Conservation (phyloP, 805 yeast genomes). For the Teunomyces atbi region DNA sequence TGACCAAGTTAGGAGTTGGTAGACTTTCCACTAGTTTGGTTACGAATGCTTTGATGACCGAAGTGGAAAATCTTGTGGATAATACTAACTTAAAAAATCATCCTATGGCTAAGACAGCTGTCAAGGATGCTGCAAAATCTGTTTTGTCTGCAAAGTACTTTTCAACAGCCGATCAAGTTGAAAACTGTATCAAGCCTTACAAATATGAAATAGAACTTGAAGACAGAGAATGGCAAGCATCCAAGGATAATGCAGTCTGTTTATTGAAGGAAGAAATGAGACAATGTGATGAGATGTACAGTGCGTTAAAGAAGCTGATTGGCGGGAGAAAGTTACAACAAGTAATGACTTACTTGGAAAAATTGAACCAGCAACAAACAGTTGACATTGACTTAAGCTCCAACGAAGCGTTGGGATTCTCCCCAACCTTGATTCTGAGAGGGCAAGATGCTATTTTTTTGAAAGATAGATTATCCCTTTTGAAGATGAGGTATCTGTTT, state of each 20-base stretch:
- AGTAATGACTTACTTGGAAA: slow-evolving; percentile 71
- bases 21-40: slow-evolving; percentile 80
- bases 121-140: slow-evolving; percentile 77
- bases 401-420: slow-evolving; percentile 81
- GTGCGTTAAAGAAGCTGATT: slow-evolving; percentile 59
- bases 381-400: slow-evolving; percentile 39
- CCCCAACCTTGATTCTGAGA: slow-evolving; percentile 65
- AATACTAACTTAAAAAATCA: slow-evolving; percentile 77
- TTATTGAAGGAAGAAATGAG: slow-evolving; percentile 79
- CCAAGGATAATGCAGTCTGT: slow-evolving; percentile 73
- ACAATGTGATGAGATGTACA: slow-evolving; percentile 71
- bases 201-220: slow-evolving; percentile 96
- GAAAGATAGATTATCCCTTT: slow-evolving; percentile 65
- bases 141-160: slow-evolving; percentile 77
- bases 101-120: slow-evolving; percentile 79
- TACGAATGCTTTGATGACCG: slow-evolving; percentile 75
- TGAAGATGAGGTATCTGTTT: slow-evolving; percentile 69
- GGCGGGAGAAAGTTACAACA: slow-evolving; percentile 85
- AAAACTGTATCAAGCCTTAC: slow-evolving; percentile 95
- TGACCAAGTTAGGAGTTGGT: slow-evolving; percentile 94
- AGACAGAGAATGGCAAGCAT: slow-evolving; percentile 86
- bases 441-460: slow-evolving; percentile 86
- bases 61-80: slow-evolving; percentile 70
- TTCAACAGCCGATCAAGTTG: slow-evolving; percentile 97
- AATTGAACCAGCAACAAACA: slow-evolving; percentile 37